Base-by-base conservation (phyloP, 208 protist species). In the Trypanosoma brucei region DNA sequence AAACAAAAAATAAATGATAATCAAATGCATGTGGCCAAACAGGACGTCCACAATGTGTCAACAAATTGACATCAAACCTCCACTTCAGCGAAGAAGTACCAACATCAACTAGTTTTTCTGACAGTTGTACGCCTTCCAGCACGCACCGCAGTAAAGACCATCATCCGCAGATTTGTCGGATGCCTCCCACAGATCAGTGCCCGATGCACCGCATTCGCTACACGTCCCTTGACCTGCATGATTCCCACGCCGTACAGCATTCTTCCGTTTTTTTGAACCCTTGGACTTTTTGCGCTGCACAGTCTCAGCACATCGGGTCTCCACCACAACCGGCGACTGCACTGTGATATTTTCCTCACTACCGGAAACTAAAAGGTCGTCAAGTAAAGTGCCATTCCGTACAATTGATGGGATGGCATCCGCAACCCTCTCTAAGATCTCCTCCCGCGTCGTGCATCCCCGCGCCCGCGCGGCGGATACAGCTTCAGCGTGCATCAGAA, bases 91-190 rank as follows among this genome's bases (percentile, higher is more conserved):
- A 22, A 22, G 22, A 22, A 22, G 22, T 22, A 22, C 22, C 22
- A 22, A 22, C 22, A 22, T 0, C 22, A 22, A 22, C 22, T 22
- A 22, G 22, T 22, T 22, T 22, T 22, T 22, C 22, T 22, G 22
- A 64, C 1, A 42, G 37, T 61, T 30, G 53, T 76, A 76, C 2
- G 9, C 11, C 30, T 59, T 46, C 62, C 64, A 76, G 46, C 64
- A 70, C 31, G 0, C 9, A 22, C 53, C 13, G 39, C 70, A 70
- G 52, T 76, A 70, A 1, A 45, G 9, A 53, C 62, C 70, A n/a
- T 8, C 0, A 39, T 68, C 59, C 33, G 7, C 2, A 1, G 5
- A 30, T 38, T 1, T 11, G 13, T 65, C 30, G 31, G 7, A 51
- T 2, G 59, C 65, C 1, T 2, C 37, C 42, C 53, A 55, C 34